Evolutionary conservation across 2,329 filamentous ascomycete species (phyloP).

Genomic region (Cladosporium oxysporum): DNA sequence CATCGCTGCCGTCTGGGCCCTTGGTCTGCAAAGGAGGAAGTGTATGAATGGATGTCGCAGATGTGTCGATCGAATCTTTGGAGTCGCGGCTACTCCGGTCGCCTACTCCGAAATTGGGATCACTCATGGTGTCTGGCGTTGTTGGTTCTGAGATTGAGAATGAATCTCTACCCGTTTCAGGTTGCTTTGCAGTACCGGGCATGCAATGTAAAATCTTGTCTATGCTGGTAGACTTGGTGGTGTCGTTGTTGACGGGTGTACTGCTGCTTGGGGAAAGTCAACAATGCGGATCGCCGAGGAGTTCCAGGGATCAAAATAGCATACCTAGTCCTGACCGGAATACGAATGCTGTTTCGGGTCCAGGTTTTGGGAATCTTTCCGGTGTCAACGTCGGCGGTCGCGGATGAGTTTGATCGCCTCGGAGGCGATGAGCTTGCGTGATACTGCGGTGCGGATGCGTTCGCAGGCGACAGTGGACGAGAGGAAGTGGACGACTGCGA

Average conservation of each 20-base stretch:
- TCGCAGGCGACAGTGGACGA: neutral
- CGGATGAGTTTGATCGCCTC: neutral
- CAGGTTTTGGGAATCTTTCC: conserved; percentile 6
- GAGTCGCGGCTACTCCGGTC: conserved; percentile 39
- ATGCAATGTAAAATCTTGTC: conserved; percentile 14
- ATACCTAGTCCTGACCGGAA: conserved; percentile 11
- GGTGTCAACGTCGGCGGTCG: neutral
- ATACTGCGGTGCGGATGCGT: neutral
- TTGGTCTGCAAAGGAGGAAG: conserved; percentile 49
- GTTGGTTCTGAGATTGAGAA: conserved; percentile 15
- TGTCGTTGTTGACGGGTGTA: neutral
- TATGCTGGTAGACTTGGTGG: conserved; percentile 3
- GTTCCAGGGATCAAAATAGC: neutral
- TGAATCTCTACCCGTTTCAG: conserved; percentile 7
- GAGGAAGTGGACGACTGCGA: neutral
- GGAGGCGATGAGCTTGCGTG: conserved; percentile 13
- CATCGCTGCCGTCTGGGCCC: conserved; percentile 41
- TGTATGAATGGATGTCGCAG: conserved; percentile 39
- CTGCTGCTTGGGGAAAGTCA: neutral
- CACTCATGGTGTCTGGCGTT: conserved; percentile 23
- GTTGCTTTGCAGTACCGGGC: neutral
- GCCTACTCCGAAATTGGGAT: conserved; percentile 27
- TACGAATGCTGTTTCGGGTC: conserved; percentile 7
- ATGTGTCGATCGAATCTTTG: conserved; percentile 39
- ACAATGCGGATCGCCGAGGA: neutral